These are phyloP conservation scores for Scheffersomyces lignosus DNA, from an alignment of 805 yeast species.

Conservation along the genomic window DNA sequence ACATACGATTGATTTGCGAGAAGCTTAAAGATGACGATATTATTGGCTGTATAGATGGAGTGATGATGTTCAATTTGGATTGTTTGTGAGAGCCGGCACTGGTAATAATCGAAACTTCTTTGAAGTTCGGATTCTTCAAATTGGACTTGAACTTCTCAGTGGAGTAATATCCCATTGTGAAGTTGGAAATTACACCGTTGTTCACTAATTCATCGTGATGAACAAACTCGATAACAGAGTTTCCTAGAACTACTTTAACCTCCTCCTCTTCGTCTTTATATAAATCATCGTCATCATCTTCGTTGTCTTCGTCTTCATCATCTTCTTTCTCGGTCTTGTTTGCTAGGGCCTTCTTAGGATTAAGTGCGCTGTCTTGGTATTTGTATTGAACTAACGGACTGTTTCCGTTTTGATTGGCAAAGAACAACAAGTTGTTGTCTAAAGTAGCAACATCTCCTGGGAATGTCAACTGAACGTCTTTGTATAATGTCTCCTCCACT, in stretches of 20 bases:
- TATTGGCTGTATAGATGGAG: slow-evolving; percentile 67
- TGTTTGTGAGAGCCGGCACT: slow-evolving; percentile 63
- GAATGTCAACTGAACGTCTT: slow-evolving; percentile 33
- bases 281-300: slow-evolving; percentile 49
- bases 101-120: slow-evolving; percentile 67
- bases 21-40: slow-evolving; percentile 69
- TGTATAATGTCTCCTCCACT: slow-evolving; percentile 24
- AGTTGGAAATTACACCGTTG: slow-evolving; percentile 71
- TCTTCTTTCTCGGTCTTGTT: slow-evolving; percentile 5
- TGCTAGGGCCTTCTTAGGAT: slow-evolving; percentile 1
- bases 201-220: slow-evolving; percentile 56
- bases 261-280: slow-evolving; percentile 36
- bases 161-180: slow-evolving; percentile 63
- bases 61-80: slow-evolving; percentile 59
- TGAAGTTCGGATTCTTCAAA: slow-evolving; percentile 63
- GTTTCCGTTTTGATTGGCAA: slow-evolving; percentile 63
- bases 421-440: slow-evolving; percentile 48
- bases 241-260: slow-evolving; percentile 7
- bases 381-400: slow-evolving; percentile 49
- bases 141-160: slow-evolving; percentile 58
- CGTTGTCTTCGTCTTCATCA: slow-evolving; percentile 20
- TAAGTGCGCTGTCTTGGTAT: slow-evolving; percentile 15
- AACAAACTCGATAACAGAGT: slow-evolving; percentile 32
- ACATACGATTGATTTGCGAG: slow-evolving; percentile 69
- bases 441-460: slow-evolving; percentile 45